Base-by-base conservation (phyloP, 2,329 filamentous ascomycete genomes). In the Alternaria sp. region DNA sequence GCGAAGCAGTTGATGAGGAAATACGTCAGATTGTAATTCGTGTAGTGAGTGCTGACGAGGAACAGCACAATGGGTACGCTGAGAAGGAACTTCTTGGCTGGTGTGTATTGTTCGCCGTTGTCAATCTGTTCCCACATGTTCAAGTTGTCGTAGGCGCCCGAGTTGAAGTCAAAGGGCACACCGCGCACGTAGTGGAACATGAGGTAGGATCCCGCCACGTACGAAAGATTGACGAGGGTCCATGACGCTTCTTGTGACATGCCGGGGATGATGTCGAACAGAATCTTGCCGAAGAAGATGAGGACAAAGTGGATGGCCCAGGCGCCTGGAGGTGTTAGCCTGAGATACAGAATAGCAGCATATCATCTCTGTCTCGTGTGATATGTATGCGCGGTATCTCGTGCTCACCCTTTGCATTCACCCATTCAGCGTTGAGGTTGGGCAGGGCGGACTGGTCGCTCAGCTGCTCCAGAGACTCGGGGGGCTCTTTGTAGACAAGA, bases 81-180 rank as follows among this genome's bases (percentile, higher is more conserved):
- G 73, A 98, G 89, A 63, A 99, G 86, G 77, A 99, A 99, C 82
- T 99, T 99, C 86, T 99, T 99, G 70, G 96, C 93, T 5, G 96
- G 96, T 1, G 96, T 99, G 84, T 98, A 99, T 81, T 99, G 96
- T 74, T 96, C 96, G 50, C 96, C 96, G 76, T 98, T 96, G 85
- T 99, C 96, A 80, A 99, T 99, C 84, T 99, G 96, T 85, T 99
- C 96, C 96, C 96, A 99, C 96, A 99, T 98, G 84, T 98, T 99
- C 77, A 99, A 87, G 81, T 99, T 98, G 86, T 99, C 96, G 82
- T 98, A 99, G 73, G 96, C 96, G 63, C 96, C 96, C 60, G 93
- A 91, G 79, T 99, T 99, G 87, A 99, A 99, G 81, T 99, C 96
- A 79, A 99, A 99, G 6, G 96, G 96, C 50, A 98, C 93, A 73